Percentiles rank a stretch among this genome's conserved stretches.
These are phyloP conservation scores for Chrysoporthe puriensis DNA, from an alignment of 2,329 filamentous ascomycete genomes.

Conservation along the genomic window DNA sequence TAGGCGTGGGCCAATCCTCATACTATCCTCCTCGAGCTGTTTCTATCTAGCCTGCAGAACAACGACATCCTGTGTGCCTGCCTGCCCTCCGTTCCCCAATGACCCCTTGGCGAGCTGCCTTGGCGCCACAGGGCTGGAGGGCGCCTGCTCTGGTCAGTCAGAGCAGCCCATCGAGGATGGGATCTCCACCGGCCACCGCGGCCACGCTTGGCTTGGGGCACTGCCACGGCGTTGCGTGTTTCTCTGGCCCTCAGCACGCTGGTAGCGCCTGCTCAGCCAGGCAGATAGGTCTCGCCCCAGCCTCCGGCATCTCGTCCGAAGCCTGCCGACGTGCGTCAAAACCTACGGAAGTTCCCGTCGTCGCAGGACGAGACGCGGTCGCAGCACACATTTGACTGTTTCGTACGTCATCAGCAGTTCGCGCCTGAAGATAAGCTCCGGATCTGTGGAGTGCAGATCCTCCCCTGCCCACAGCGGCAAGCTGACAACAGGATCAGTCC, in stretches of 20 bases:
- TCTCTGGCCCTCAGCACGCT: neutral
- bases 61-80: neutral
- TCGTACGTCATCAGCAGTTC: conserved; percentile 14
- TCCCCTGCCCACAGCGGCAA: neutral
- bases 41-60: neutral
- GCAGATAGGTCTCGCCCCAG: neutral
- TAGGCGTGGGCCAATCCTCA: neutral
- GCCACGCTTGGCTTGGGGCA: neutral
- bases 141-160: neutral
- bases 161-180: neutral
- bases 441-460: neutral
- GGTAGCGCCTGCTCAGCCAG: neutral
- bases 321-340: neutral
- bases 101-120: neutral
- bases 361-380: neutral
- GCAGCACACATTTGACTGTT: neutral
- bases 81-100: neutral
- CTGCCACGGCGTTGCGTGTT: neutral
- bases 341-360: neutral
- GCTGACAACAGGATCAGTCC: conserved; percentile 1
- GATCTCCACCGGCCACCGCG: neutral
- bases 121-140: neutral
- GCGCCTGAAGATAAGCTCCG: neutral
- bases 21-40: neutral
- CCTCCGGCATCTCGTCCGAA: neutral